These are phyloP conservation scores for Trichoderma koningiopsis DNA, from an alignment of 2,329 filamentous ascomycete genomes.

Conservation along the genomic window DNA sequence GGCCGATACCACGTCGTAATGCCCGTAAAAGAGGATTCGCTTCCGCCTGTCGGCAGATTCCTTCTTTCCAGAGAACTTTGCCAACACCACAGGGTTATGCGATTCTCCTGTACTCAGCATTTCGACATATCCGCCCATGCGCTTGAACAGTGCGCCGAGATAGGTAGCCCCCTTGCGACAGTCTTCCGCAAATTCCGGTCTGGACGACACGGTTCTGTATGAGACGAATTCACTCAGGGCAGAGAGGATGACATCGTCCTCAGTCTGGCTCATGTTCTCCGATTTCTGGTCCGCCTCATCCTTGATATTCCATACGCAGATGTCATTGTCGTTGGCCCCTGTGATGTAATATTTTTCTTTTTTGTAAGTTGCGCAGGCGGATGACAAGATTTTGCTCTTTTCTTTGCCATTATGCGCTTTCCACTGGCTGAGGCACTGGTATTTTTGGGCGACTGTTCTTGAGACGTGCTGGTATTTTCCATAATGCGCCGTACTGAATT, in stretches of 20 bases:
- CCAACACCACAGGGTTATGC: constrained; percentile 91
- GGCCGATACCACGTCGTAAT: constrained; percentile 95
- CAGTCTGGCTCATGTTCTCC: constrained; percentile 40
- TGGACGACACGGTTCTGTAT: constrained; percentile 88
- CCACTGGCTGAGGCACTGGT: constrained; percentile 77
- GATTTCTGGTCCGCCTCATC: constrained; percentile 37
- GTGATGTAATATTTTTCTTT: constrained; percentile 86
- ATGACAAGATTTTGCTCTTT: constrained; percentile 82
- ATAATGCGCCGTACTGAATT: constrained; percentile 68
- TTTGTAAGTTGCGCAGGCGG: constrained; percentile 70
- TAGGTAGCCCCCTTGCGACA: constrained; percentile 92
- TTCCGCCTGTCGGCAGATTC: constrained; percentile 68
- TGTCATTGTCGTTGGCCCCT: constrained; percentile 86
- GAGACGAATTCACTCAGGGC: constrained; percentile 84
- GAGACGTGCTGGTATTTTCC: constrained; percentile 55
- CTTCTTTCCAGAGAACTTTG: constrained; percentile 79
- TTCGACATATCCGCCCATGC: constrained; percentile 84
- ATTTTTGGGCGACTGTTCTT: constrained; percentile 71
- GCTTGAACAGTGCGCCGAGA: constrained; percentile 85
- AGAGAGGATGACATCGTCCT: constrained; percentile 62
- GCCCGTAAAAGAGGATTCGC: constrained; percentile 93
- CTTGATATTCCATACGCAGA: constrained; percentile 83
- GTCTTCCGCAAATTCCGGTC: constrained; percentile 83
- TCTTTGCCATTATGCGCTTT: constrained; percentile 86
- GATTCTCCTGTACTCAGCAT: constrained; percentile 80